These are phyloP conservation scores for Otatea glauca DNA, from an alignment of 176 grass and related monocot species.

Conservation along the genomic window DNA sequence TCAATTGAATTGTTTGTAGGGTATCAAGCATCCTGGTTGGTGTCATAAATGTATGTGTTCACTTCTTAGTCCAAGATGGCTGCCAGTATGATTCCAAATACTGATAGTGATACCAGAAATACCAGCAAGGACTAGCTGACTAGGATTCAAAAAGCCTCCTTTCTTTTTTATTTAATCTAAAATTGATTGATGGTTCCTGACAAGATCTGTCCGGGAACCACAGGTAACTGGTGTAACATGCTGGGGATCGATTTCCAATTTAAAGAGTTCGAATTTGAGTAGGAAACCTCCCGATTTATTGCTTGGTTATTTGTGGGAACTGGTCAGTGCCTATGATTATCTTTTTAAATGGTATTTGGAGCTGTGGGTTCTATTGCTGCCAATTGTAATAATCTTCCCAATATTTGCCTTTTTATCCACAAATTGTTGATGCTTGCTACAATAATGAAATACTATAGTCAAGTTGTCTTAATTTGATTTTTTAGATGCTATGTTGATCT, in stretches of 20 bases:
- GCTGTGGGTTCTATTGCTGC: not conserved
- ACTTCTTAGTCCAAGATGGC: not conserved
- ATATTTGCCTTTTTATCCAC: not conserved
- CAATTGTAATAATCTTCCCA: not conserved
- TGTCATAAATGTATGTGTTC: not conserved
- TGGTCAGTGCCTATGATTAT: not conserved
- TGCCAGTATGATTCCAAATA: not conserved
- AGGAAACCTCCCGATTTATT: not conserved
- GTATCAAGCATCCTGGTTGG: conserved; percentile 7
- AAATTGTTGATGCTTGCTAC: not conserved
- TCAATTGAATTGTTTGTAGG: conserved; percentile 21
- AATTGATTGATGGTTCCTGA: not conserved
- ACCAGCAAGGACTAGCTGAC: not conserved
- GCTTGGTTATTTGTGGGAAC: not conserved
- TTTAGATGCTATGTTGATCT: not conserved
- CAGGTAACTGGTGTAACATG: not conserved
- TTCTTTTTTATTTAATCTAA: not conserved
- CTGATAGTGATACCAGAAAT: not conserved
- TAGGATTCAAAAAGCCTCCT: not conserved
- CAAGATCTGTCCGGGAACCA: not conserved
- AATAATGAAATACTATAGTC: not conserved
- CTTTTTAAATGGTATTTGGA: not conserved
- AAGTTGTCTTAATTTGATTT: not conserved
- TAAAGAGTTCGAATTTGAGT: conserved; percentile 16
- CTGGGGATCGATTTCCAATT: conserved; percentile 3